Base-by-base conservation (phyloP, 306 rosid genomes). In the Prunus padus region DNA sequence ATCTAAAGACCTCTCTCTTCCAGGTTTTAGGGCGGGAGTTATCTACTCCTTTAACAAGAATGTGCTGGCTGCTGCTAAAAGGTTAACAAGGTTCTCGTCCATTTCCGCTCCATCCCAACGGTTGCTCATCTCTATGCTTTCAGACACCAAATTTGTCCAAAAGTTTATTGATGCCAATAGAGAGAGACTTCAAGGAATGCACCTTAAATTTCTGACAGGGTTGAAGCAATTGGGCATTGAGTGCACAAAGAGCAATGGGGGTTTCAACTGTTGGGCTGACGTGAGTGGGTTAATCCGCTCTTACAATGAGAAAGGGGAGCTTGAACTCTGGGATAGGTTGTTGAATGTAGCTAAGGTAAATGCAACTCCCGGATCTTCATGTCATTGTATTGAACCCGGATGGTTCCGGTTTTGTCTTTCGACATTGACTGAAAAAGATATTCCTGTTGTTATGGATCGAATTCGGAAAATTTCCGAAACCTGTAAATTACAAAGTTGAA, bases 241-340 rank as follows among this genome's bases (percentile, higher is more conserved):
- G 71, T 90, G 91, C 85, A 74, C 75, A 5, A 81, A 71, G 71
- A 87, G 98, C 86, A 82, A 76, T 30, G 98, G 93, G 60, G 98
- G 99, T 44, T 89, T 85, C 86, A 92, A 84, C 82, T 92, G 97
- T 79, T 90, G 99, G 99, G 99, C 92, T 11, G 86, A 92, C 87
- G 85, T 96, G 97, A 86, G 97, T 63, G 76, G 81, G 23, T 88
- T 85, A 22, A 85, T 88, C 74, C 77, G 85, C 50, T 80, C 96
- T 61, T 90, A 90, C 83, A 88, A 84, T 69, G 97, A 92, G 80
- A 96, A 89, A 77, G 99, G 97, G 14, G 99, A 96, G 83, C 89
- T 96, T 73, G 97, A 92, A 83, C 93, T 96, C 54, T 89, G 97
- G 99, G 97, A 90, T 67, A 90, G 80, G 83, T 85, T 96, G 80